Evolutionary conservation across 371 early-diverging fungal species (phyloP), one percentile per base, ranked within the genome.

Genomic region (Lichtheimia ornata): DNA sequence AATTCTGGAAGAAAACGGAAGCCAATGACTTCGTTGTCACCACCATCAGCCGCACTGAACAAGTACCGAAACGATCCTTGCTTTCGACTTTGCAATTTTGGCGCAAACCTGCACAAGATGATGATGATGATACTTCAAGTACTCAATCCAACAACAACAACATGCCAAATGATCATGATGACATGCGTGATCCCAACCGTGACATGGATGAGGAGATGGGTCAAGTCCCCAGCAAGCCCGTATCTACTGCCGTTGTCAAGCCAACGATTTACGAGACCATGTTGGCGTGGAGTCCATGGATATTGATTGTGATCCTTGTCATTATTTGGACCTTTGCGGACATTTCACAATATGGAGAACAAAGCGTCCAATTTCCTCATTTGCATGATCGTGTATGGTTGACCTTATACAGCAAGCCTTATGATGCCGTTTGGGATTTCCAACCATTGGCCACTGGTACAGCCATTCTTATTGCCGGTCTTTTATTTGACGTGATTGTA

Each of bases 391-490:
- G 65, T 51, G 73, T 78, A 13, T 81, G 74, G 64, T 30, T 81
- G 18, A 81, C 82, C 0, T 58, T 81, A 6, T 81, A 76, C 42
- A 54, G 51, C 2, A 76, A 81, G 53, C 58, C 47, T 20, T 81
- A 81, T 50, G 73, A 64, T 55, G 82, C 82, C 18, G 62, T 81
- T 28, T 81, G 78, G 78, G 66, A 58, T 11, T 81, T 81, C 66
- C 77, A 81, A 22, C 82, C 82, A 7, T 50, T 81, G n/a, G 76
- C 75, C 24, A 81, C 82, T 4, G 82, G 82, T 11, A 81, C 82
- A 13, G 76, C 76, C 5, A 78, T 81, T 27, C 56, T 81, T 11
- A 55, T 77, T 4, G 61, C 73, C 9, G 45, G 59, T 1, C 25
- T 81, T 17, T 65, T 72, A 4, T 81, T 74, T 44, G 58, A 56